Evolutionary conservation across 345 rosid species (phyloP), one percentile per base, ranked within the genome.

Genomic region (Isatis tinctoria): DNA sequence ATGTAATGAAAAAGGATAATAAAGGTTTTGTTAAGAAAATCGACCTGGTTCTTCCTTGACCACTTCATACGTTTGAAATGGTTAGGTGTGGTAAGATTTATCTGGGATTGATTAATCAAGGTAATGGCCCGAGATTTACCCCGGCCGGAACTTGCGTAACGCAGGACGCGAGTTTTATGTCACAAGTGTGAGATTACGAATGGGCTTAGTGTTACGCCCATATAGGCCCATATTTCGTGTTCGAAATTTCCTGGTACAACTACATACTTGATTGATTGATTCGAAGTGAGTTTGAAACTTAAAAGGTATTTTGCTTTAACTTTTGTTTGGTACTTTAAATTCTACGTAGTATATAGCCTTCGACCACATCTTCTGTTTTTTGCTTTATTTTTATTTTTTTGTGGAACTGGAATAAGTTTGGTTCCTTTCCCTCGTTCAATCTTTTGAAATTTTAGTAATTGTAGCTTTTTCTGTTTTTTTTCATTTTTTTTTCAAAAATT

Each of bases 341-440:
- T 28, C 30, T 59, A 17, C 54, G 36, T 32, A n/a, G 58, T 49
- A 49, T 33, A 49, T 22, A 68, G 37, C 56, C 39, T 30, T 60
- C 39, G 39, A 17, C 57, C 64, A 68, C 44, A 49, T 60, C 27
- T 59, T 60, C 27, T 59, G n/a, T 13, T 39, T n/a, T 59, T 37
- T 10, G 26, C 36, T 64, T 60, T 22, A 4, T 13, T 33, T n/a
- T 17, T 57, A 22, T 7, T 8, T 6, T 47, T 37, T 48, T 18
- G 56, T 49, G 54, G 30, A 41, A 40, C 10, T 74, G 61, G 60
- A 60, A 49, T 40, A 60, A 39, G 56, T 4, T 60, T 52, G 65
- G n/a, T 53, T 62, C 65, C 16, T 54, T 56, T 69, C 70, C 74
- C 75, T 54, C 65, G 27, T 57, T 35, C 40, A 18, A 16, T 54